Conservation (phyloP, 2,329 filamentous ascomycete genomes). For the Monosporascus sp. region DNA sequence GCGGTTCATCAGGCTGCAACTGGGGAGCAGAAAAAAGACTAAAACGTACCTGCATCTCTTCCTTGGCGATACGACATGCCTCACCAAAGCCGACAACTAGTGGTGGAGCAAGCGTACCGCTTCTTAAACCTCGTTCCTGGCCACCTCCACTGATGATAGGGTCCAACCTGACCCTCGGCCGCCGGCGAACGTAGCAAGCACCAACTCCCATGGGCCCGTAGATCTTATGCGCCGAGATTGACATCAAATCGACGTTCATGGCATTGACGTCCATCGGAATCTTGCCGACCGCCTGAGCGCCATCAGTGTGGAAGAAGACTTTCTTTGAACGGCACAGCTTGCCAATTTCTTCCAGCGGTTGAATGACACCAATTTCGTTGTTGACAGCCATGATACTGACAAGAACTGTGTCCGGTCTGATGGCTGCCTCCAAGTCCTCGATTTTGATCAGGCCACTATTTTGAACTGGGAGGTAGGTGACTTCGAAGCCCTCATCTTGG, state of each 20-base stretch:
- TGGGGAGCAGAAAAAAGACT: slow-evolving; percentile 16
- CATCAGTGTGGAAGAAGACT: slow-evolving; percentile 97
- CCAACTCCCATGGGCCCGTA: slow-evolving; percentile 97
- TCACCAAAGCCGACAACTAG: slow-evolving; percentile 91
- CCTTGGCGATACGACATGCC: slow-evolving; percentile 83
- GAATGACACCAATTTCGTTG: slow-evolving; percentile 99
- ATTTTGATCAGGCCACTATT: slow-evolving; percentile 80
- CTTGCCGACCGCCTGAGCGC: slow-evolving; percentile 96
- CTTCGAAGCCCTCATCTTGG: slow-evolving; percentile 91
- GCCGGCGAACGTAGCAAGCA: slow-evolving; percentile 89
- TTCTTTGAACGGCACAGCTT: slow-evolving; percentile 86
- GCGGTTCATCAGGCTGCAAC: slow-evolving; percentile 68
- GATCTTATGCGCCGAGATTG: slow-evolving; percentile 97
- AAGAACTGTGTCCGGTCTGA: slow-evolving; percentile 83
- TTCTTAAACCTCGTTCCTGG: slow-evolving; percentile 90
- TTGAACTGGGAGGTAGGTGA: slow-evolving; percentile 94
- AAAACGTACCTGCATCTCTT: slow-evolving; percentile 80
- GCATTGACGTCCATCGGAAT: slow-evolving; percentile 94
- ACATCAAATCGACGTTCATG: slow-evolving; percentile 98
- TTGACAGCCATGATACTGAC: slow-evolving; percentile 99
- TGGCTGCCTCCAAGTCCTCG: slow-evolving; percentile 79
- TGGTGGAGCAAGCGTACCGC: slow-evolving; percentile 86
- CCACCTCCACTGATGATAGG: slow-evolving; percentile 95
- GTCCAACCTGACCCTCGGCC: slow-evolving; percentile 88
- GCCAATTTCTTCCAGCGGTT: slow-evolving; percentile 90